phyloP scores from a whole-genome alignment of 2,329 filamentous ascomycete genomes.

The Neopestalotiopsis sp. region DNA sequence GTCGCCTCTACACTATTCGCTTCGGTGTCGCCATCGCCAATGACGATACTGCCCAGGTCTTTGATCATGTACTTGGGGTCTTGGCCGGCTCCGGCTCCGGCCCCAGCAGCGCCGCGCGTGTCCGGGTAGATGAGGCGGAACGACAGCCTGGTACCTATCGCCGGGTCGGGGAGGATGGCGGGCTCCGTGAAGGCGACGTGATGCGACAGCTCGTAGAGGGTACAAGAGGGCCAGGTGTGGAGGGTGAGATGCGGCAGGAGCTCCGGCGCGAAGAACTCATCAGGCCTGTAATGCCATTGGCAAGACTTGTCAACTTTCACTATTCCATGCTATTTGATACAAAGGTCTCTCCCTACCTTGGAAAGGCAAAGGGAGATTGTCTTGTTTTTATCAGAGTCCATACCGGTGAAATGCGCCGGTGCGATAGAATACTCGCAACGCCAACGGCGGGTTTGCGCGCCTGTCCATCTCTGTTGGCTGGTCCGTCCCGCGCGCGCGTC shows the following conservation, averaged over 20 bases:
- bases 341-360: neutral
- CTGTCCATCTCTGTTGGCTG: conserved; percentile 32
- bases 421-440: conserved; percentile 85
- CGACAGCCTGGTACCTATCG: conserved; percentile 81
- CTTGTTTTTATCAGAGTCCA: neutral
- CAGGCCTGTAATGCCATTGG: conserved; percentile 53
- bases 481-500: neutral
- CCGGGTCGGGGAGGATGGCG: conserved; percentile 71
- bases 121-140: conserved; percentile 83
- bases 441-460: conserved; percentile 77
- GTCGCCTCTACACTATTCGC: too few relatives aligned
- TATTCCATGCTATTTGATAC: neutral
- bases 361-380: neutral
- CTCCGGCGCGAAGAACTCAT: conserved; percentile 67
- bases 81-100: conserved; percentile 38
- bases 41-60: conserved; percentile 81
- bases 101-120: conserved; percentile 31
- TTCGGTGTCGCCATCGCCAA: conserved; percentile 63
- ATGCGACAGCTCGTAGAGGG: conserved; percentile 79
- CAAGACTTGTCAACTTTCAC: neutral
- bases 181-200: conserved; percentile 73
- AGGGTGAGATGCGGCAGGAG: conserved; percentile 75
- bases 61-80: conserved; percentile 71
- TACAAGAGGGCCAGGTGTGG: conserved; percentile 86
- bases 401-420: conserved; percentile 75